Conservation (phyloP, 2,329 filamentous ascomycete genomes). For the Aureobasidium subglaciale region DNA sequence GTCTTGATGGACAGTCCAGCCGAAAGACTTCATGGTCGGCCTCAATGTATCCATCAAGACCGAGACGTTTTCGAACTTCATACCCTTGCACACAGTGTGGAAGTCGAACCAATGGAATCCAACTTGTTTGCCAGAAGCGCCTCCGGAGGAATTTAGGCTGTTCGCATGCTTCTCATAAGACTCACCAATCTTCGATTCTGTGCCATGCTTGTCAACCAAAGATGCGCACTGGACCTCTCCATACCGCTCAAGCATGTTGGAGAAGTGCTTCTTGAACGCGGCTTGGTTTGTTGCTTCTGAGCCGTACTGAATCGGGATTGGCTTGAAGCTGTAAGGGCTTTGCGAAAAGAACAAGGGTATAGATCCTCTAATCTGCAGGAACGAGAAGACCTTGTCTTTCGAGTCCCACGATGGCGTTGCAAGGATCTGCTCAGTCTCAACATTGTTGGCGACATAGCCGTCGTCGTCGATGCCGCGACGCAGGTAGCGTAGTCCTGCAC, state of each 20-base stretch:
- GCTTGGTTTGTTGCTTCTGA: constrained; percentile 69
- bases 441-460: constrained; percentile 79
- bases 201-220: constrained; percentile 80
- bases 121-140: constrained; percentile 46
- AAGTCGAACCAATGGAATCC: constrained; percentile 97
- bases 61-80: constrained; percentile 96
- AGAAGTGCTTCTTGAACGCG: constrained; percentile 76
- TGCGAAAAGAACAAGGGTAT: constrained; percentile 96
- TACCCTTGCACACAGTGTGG: constrained; percentile 81
- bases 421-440: constrained; percentile 93
- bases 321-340: constrained; percentile 87
- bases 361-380: constrained; percentile 80
- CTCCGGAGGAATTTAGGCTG: constrained; percentile 57
- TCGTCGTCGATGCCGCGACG: constrained; percentile 86
- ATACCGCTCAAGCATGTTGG: constrained; percentile 61
- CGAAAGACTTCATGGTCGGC: constrained; percentile 59
- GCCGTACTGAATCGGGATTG: constrained; percentile 73
- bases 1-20: constrained; percentile 58
- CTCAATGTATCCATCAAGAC: constrained; percentile 65
- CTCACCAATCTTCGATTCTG: constrained; percentile 71
- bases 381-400: constrained; percentile 63
- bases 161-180: constrained; percentile 65
- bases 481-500: constrained; percentile 83
- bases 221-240: constrained; percentile 72
- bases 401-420: constrained; percentile 61